A percentile compares a stretch with the other conserved stretches of the same genome.
phyloP scores from a whole-genome alignment of 2,329 filamentous ascomycete genomes.

The Diaporthe sp. region DNA sequence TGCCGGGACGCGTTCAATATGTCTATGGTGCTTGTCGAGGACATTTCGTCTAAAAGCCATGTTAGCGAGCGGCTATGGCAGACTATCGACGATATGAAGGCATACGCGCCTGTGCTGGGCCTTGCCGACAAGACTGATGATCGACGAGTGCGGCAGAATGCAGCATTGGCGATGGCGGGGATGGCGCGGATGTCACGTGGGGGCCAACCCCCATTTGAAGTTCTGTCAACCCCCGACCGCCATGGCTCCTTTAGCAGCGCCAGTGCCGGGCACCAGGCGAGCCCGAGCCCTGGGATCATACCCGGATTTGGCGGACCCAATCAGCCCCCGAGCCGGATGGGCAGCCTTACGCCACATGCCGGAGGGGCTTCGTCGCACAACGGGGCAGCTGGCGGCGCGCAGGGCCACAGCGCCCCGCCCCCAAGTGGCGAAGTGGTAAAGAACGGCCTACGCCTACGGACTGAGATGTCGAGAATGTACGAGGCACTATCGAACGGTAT shows the following conservation, averaged over 20 bases:
- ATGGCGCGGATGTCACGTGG: constrained; percentile 61
- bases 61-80: constrained; percentile 80
- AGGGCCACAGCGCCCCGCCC: neutral
- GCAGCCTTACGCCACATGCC: constrained; percentile 31
- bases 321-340: constrained; percentile 23
- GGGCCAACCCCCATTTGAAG: constrained; percentile 37
- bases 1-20: constrained; percentile 84
- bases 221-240: neutral
- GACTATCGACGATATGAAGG: constrained; percentile 76
- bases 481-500: constrained; percentile 50
- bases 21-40: constrained; percentile 79
- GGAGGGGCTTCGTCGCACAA: constrained; percentile 11
- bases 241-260: constrained; percentile 30
- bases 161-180: constrained; percentile 66
- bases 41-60: constrained; percentile 76
- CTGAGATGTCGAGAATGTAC: constrained; percentile 63
- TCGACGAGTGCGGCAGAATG: constrained; percentile 55
- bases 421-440: constrained; percentile 33
- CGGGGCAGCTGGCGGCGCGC: neutral
- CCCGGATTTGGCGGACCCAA: constrained; percentile 2
- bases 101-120: constrained; percentile 77
- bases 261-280: constrained; percentile 15
- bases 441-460: constrained; percentile 63
- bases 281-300: constrained; percentile 25
- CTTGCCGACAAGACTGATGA: constrained; percentile 60